Evolutionary conservation across 495 filamentous ascomycete genomes (phyloP), one percentile per base, ranked within the genome.

Genomic region (Oidiodendron maius): DNA sequence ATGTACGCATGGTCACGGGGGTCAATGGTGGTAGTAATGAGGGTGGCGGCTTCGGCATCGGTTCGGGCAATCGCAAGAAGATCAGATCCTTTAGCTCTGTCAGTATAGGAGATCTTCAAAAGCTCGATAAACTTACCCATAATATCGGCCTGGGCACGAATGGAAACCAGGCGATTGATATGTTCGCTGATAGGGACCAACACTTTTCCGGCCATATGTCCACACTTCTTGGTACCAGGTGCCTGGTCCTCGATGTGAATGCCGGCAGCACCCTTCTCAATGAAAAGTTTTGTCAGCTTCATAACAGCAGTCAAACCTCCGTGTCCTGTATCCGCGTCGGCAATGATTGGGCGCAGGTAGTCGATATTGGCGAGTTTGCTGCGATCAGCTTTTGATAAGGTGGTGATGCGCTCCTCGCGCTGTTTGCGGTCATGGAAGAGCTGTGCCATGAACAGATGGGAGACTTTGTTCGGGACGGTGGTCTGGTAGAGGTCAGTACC

Each of bases 401-500:
- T 85, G 25, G 81, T 84, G 28, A 97, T 67, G 45, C 93, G 89
- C 65, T 96, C 93, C 68, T 96, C 87, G 42, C 93, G 85, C 66
- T 98, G 93, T 70, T 98, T 98, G 57, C 93, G 86, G 77, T 98
- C 94, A 69, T 98, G 93, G 83, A 98, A 98, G 46, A 96, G 85
- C 68, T 98, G 94, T 22, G 93, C 91, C 78, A 93, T 87, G 76
- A 90, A 98, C 26, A 98, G 82, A 59, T 98, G 93, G 58, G 86
- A 77, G 54, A 97, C 94, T 71, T 98, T 98, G 77, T 96, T 95
- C 36, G 93, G 93, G 15, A 98, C 93, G 36, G 94, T 98, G 60
- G 93, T 93, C 90, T 95, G 49, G 15, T 22, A 30, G 4, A 9
- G 20, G 17, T 56, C 35, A 51, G 56, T 43, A 22, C 2, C 36